Evolutionary conservation across 2,329 filamentous ascomycete species (phyloP), one percentile per base, ranked within the genome.

Genomic region (Rutstroemia sp.): DNA sequence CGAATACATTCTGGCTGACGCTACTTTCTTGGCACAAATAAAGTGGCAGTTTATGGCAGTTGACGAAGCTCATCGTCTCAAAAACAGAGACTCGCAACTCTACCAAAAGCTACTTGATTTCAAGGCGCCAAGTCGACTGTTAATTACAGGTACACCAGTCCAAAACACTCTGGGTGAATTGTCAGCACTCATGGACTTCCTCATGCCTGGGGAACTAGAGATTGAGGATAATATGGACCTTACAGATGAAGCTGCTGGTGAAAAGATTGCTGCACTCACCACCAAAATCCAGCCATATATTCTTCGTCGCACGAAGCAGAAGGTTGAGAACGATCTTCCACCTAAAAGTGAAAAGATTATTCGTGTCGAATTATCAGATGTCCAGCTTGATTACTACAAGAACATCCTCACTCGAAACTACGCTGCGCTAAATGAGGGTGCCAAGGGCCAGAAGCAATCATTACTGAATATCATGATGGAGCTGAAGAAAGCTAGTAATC

Each of bases 401-500:
- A 97, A 97, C 68, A 97, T 99, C 58, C 78, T 99, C 23, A 97
- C 94, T 0, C 86, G 92, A 67, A 99, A 99, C 69, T 99, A 99
- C 67, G 85, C 91, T 30, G 94, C 92, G 3, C 79, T 99, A 34
- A 96, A 95, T 65, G 89, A 96, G 67, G 92, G 91, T 47, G 86
- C 87, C 46, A 89, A 84, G 59, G 94, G 92, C 5, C 89, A 95
- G 71, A 97, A 96, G 72, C 92, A 95, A 63, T 97, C 92, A 0
- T 75, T 99, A 14, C 76, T 99, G 61, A 99, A 99, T 72, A 94
- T 99, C 70, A 96, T 99, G 83, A 99, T 99, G 94, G 94, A 99
- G 72, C 73, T 99, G 67, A 99, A 99, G 77, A 99, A 99, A 73
- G 91, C 94, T 70, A 97, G 92, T 74, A 99, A 99, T 67, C 94